A percentile compares a stretch with the other conserved stretches of the same genome.
phyloP scores from a whole-genome alignment of 2,329 filamentous ascomycete genomes.

The Stagonosporopsis vannaccii region DNA sequence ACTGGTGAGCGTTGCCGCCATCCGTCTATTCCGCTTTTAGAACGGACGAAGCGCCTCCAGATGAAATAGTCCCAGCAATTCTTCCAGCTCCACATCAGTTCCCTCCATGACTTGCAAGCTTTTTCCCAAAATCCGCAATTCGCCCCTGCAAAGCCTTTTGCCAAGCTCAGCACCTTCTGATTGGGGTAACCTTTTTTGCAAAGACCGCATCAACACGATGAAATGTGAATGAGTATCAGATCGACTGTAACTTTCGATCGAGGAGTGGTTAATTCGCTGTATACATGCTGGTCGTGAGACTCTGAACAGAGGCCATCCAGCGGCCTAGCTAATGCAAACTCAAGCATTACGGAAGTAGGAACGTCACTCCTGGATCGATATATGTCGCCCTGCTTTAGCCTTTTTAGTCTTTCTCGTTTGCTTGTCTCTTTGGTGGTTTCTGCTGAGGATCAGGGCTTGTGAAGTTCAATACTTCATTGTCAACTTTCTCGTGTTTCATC shows the following conservation, averaged over 20 bases:
- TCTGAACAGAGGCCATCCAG: background rate
- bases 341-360: background rate
- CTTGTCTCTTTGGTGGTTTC: background rate
- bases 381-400: no score
- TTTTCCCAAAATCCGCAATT: background rate
- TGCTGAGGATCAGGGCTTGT: background rate
- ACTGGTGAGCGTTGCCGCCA: background rate
- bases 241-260: background rate
- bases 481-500: background rate
- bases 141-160: background rate
- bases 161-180: background rate
- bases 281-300: background rate
- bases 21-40: conserved; percentile 6
- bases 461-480: background rate
- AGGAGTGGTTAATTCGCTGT: background rate
- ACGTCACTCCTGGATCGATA: background rate
- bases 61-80: conserved; percentile 11
- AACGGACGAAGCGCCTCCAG: conserved; percentile 11
- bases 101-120: background rate
- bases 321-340: background rate
- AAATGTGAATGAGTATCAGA: background rate
- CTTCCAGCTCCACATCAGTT: conserved; percentile 8
- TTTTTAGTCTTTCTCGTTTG: background rate
- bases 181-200: background rate
- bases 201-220: background rate